Percentiles rank a stretch among this genome's conserved stretches.
These are phyloP conservation scores for Erythrophleum fordii DNA, from an alignment of 306 rosid species.

Conservation along the genomic window DNA sequence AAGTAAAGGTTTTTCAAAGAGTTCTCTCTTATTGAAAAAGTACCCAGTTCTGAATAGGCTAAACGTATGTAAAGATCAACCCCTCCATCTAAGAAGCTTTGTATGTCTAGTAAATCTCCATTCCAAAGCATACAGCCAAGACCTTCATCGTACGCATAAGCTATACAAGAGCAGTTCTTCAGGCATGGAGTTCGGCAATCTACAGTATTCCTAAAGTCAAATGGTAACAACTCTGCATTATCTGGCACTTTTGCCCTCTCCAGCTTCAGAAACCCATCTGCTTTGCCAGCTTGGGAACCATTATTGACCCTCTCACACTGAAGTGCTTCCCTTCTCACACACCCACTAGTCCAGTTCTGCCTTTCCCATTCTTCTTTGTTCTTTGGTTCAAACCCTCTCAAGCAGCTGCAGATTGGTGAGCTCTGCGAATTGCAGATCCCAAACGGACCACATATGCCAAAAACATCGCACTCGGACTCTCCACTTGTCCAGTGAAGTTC, in stretches of 20 bases:
- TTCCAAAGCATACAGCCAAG: constrained; percentile 40
- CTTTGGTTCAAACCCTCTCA: constrained; percentile 48
- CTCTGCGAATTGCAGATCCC: constrained; percentile 24
- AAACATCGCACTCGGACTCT: constrained; percentile 20
- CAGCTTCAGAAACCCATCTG: constrained; percentile 41
- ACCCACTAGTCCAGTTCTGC: constrained; percentile 48
- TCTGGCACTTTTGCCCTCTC: constrained; percentile 46
- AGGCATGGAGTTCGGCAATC: constrained; percentile 32
- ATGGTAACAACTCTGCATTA: neutral
- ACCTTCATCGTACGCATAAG: constrained; percentile 30
- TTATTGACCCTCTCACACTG: constrained; percentile 25
- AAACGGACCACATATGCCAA: constrained; percentile 38
- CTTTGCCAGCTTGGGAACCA: neutral
- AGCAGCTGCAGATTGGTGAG: constrained; percentile 46
- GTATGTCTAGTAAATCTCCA: constrained; percentile 26
- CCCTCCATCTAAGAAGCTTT: constrained; percentile 14
- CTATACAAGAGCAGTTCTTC: constrained; percentile 37
- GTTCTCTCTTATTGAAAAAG: neutral
- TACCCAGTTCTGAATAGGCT: constrained; percentile 30
- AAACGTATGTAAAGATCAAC: constrained; percentile 35
- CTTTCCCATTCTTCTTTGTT: constrained; percentile 41
- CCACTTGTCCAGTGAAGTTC: accelerated
- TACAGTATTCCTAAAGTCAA: neutral
- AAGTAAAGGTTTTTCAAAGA: no score
- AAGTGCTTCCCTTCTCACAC: constrained; percentile 39